These are phyloP conservation scores for Geotrichum carabidarum DNA, from an alignment of 1,139 yeast species.

Conservation along the genomic window DNA sequence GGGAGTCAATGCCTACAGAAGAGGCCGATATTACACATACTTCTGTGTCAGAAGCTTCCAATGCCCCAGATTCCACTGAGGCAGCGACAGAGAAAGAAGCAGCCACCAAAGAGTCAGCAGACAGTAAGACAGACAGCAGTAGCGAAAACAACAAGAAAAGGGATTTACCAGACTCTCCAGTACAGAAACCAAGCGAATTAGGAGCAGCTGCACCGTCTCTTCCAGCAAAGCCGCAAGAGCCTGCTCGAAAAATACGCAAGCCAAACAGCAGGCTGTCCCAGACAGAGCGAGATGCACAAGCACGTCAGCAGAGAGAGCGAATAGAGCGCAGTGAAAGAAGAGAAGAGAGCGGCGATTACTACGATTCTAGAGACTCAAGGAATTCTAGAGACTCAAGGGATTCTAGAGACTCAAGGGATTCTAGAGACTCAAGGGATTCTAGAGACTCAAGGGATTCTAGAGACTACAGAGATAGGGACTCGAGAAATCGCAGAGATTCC, in stretches of 20 bases:
- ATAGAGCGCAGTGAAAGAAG: conserved; percentile 22
- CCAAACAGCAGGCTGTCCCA: conserved; percentile 28
- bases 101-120: not conserved
- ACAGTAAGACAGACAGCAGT: not conserved
- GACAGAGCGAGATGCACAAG: conserved; percentile 26
- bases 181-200: not conserved
- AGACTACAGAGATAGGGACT: no score
- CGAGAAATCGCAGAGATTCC: no score
- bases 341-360: conserved; percentile 20
- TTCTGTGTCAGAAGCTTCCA: not conserved
- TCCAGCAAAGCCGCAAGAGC: conserved; percentile 12
- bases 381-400: no score
- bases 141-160: not conserved
- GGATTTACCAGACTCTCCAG: not conserved
- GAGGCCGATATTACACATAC: not conserved
- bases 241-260: conserved; percentile 26
- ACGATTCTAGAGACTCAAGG: conserved; percentile 23
- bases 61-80: not conserved
- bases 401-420: no score
- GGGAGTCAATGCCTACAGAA: not conserved
- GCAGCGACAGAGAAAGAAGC: not conserved
- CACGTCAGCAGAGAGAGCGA: conserved; percentile 26
- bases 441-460: no score
- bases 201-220: not conserved
- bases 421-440: no score